phyloP scores from a whole-genome alignment of 2,329 filamentous ascomycete species.

The Passalora sequoiae region DNA sequence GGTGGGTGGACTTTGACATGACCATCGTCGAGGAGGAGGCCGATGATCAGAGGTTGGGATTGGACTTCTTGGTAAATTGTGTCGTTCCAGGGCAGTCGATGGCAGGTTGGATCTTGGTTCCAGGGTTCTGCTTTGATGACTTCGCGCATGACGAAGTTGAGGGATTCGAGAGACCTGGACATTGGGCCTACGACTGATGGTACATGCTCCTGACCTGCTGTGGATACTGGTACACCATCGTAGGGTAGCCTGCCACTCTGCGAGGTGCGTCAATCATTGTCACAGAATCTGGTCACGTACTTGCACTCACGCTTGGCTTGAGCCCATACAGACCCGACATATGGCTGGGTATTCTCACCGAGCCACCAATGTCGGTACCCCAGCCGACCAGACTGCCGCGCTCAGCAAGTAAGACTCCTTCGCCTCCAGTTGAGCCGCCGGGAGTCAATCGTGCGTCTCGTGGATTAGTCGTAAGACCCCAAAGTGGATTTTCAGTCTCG shows the following conservation, averaged over 20 bases:
- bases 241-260: constrained; percentile 57
- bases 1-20: constrained; percentile 26
- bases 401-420: constrained; percentile 39
- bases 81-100: constrained; percentile 41
- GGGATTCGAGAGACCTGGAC: constrained; percentile 48
- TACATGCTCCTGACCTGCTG: constrained; percentile 60
- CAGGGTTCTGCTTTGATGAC: constrained; percentile 36
- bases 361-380: constrained; percentile 52
- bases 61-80: constrained; percentile 22
- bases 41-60: constrained; percentile 21
- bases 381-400: constrained; percentile 44
- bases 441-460: constrained; percentile 41
- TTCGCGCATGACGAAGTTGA: constrained; percentile 41
- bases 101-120: constrained; percentile 39
- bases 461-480: constrained; percentile 48
- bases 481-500: constrained; percentile 52
- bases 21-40: constrained; percentile 25
- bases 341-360: constrained; percentile 46
- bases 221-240: constrained; percentile 54
- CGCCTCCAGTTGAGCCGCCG: constrained; percentile 47
- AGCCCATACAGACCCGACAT: constrained; percentile 48
- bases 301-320: constrained; percentile 41
- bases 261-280: fast-evolving
- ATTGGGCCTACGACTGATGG: constrained; percentile 60
- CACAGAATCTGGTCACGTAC: not conserved